A percentile compares a stretch with the other conserved stretches of the same genome.
phyloP scores from a whole-genome alignment of 1,139 yeast genomes.

The Kurtzmaniella quercitrusa region DNA sequence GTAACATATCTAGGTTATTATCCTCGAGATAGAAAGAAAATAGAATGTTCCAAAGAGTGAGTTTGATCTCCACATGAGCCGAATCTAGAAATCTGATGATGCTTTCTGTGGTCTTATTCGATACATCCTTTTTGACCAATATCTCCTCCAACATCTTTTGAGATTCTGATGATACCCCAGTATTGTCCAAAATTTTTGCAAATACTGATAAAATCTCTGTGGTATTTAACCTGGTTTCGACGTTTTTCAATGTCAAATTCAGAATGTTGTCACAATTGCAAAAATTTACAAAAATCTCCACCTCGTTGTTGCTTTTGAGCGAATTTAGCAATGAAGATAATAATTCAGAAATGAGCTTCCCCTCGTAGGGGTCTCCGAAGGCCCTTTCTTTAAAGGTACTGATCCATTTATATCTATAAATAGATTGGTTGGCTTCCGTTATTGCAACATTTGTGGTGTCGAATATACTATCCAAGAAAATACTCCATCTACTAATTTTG shows the following conservation, averaged over 20 bases:
- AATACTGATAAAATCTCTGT: conserved; percentile 65
- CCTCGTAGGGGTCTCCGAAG: conserved; percentile 23
- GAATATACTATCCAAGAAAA: conserved; percentile 14
- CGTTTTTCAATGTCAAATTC: conserved; percentile 44
- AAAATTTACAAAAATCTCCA: conserved; percentile 12
- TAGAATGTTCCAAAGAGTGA: conserved; percentile 74
- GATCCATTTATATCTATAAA: conserved; percentile 32
- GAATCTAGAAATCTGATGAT: conserved; percentile 55
- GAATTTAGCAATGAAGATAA: conserved; percentile 19
- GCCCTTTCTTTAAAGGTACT: conserved; percentile 27
- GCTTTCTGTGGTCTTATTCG: conserved; percentile 26
- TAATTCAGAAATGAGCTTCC: conserved; percentile 21
- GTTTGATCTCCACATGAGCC: conserved; percentile 63
- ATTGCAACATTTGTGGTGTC: conserved; percentile 12
- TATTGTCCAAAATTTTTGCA: conserved; percentile 47
- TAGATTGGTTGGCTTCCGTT: conserved; percentile 1
- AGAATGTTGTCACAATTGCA: conserved; percentile 62
- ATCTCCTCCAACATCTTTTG: conserved; percentile 54
- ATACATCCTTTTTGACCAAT: conserved; percentile 19
- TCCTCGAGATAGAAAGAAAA: conserved; percentile 53
- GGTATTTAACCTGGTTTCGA: conserved; percentile 62
- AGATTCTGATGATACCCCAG: conserved; percentile 40
- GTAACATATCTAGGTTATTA: conserved; percentile 36
- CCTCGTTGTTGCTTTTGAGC: conserved; percentile 5
- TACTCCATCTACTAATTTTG: conserved; percentile 38